Conservation (phyloP, 208 protist genomes). For the Leishmania turanica region DNA sequence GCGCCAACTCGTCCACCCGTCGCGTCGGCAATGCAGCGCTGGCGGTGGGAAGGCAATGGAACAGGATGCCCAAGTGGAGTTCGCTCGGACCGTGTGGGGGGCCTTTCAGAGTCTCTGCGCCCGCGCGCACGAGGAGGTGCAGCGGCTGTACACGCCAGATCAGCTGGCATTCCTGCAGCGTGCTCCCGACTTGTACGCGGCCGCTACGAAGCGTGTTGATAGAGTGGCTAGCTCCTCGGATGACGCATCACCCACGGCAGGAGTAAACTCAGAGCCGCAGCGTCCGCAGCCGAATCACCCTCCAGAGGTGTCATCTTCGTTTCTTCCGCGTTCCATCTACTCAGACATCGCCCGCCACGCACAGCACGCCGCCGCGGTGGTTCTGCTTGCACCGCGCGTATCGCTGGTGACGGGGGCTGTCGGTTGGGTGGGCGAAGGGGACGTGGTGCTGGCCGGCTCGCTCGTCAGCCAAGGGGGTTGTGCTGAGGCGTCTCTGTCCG, state of each 20-base stretch:
- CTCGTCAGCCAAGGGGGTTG: slow-evolving; percentile 38
- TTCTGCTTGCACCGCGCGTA: slow-evolving; percentile 65
- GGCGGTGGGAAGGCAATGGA: not conserved
- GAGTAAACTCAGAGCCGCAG: not conserved
- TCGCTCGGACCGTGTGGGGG: not conserved
- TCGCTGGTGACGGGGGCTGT: slow-evolving; percentile 44
- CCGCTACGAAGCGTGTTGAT: not conserved
- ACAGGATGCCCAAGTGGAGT: not conserved
- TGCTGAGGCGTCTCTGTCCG: slow-evolving; percentile 71
- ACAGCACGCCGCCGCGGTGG: slow-evolving; percentile 19
- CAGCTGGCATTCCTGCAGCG: slow-evolving; percentile 78
- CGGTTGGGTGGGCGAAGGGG: slow-evolving; percentile 76
- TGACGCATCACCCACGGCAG: not conserved
- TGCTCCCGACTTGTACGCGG: slow-evolving; percentile 78
- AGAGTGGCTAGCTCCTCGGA: not conserved
- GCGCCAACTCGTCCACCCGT: slow-evolving; percentile 6
- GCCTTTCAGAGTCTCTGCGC: slow-evolving; percentile 26
- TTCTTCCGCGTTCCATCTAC: slow-evolving; percentile 27
- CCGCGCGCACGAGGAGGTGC: slow-evolving; percentile 36
- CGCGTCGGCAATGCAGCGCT: not conserved
- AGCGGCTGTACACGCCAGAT: slow-evolving; percentile 55
- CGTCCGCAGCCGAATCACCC: not conserved
- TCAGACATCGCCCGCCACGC: slow-evolving; percentile 19
- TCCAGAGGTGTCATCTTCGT: not conserved
- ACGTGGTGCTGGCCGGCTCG: slow-evolving; percentile 31